Base-by-base conservation (phyloP, 2,329 filamentous ascomycete species). In the Beauveria bassiana region DNA sequence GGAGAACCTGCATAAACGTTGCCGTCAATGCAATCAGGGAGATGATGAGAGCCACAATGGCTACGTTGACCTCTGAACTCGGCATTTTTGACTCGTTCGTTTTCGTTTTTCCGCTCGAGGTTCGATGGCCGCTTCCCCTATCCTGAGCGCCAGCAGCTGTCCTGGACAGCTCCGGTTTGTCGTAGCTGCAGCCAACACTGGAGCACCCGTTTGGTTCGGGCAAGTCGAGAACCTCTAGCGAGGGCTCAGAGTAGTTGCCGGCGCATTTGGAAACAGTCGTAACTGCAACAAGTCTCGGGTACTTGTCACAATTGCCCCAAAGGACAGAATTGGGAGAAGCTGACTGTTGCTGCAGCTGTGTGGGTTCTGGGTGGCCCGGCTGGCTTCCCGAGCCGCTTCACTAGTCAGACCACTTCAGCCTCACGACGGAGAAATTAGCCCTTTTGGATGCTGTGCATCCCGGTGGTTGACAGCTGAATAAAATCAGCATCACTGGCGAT, bases 1-100 rank as follows among this genome's bases (percentile, higher is more conserved):
- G 79, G 34, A 78, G 67, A 10, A 81, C 77, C 65, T 82, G 79
- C 64, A 80, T 71, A 12, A 76, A 67, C 1, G 79, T 78, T 1
- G 77, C 77, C 9, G 73, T 54, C 3, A 82, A 68, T 18, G 79
- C 79, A 7, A 82, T 70, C 8, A 81, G 67, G 6, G 79, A 81
- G 45, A 82, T 70, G 40, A 79, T 68, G 34, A 82, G 72, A 47
- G 79, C 79, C 24, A 77, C 76, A 24, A 73, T 64, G 63, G 78
- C 77, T 49, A 81, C 71, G 12, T 71, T 65, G 34, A 76, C 70
- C 62, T 77, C 75, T 28, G 42, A 1, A n/a, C 34, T 43, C 28
- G 34, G 2, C 59, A 46, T 61, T 1, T 14, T 53, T 22, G 28
- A 18, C 26, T 42, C 49, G n/a, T 9, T 42, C 9, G 40, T 42